phyloP scores from a whole-genome alignment of 306 rosid species.

The Quercus parvula region DNA sequence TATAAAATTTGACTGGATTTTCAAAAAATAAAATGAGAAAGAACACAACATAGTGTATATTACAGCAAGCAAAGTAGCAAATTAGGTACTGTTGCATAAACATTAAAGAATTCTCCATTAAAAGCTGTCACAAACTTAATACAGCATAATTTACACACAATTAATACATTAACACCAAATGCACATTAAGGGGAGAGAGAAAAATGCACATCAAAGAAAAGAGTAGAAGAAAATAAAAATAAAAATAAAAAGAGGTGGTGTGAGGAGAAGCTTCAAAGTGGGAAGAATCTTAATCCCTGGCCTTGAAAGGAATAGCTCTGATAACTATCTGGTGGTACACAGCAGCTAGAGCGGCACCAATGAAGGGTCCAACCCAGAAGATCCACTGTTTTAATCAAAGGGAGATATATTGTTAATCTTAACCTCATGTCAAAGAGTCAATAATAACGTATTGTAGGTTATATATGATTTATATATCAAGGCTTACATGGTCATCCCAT shows the following conservation, averaged over 20 bases:
- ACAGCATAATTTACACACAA: slow-evolving; percentile 41
- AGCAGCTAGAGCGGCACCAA: slow-evolving; percentile 92
- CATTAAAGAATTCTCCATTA: slow-evolving; percentile 36
- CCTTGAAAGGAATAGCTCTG: slow-evolving; percentile 90
- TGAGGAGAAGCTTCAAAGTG: too few species aligned
- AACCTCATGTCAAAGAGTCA: background rate
- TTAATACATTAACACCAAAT: slow-evolving; percentile 14
- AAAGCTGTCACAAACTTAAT: slow-evolving; percentile 19
- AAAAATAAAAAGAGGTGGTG: background rate
- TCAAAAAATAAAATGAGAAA: too few species aligned
- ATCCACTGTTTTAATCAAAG: slow-evolving; percentile 60
- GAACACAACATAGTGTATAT: too few species aligned
- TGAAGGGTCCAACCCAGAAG: slow-evolving; percentile 96
- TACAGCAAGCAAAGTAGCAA: too few species aligned
- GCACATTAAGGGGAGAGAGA: slow-evolving; percentile 3
- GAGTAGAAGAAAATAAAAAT: background rate
- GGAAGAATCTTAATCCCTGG: slow-evolving; percentile 39
- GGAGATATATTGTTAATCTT: slow-evolving; percentile 2
- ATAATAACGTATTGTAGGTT: too few species aligned
- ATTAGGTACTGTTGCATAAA: background rate
- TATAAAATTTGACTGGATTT: too few species aligned
- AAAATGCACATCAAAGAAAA: background rate
- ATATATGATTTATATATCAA: background rate
- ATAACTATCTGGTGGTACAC: slow-evolving; percentile 77
- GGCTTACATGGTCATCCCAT: slow-evolving; percentile 77